Conservation (phyloP, 352 stramenopile genomes). For the Globisporangium iwayamae region DNA sequence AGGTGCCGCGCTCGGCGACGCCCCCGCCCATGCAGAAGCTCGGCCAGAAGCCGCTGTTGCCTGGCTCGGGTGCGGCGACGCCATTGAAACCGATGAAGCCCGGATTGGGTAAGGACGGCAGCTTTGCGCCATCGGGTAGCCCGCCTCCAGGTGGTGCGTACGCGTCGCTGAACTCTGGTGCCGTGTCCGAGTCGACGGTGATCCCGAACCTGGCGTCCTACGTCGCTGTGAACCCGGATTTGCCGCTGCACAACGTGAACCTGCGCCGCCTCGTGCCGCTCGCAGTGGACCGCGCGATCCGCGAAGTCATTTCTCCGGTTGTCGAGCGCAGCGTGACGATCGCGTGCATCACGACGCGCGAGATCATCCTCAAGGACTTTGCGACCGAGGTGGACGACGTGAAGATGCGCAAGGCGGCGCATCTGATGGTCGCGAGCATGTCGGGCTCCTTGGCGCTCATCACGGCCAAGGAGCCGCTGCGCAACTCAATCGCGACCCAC, state of each 20-base stretch:
- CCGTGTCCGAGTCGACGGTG: slow-evolving; percentile 90
- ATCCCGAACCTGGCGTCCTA: slow-evolving; percentile 98
- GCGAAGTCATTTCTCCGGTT: slow-evolving; percentile 98
- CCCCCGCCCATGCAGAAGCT: slow-evolving; percentile 45
- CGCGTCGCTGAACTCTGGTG: slow-evolving; percentile 25
- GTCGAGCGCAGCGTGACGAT: slow-evolving; percentile 99
- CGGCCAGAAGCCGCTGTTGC: slow-evolving; percentile 23
- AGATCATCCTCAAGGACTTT: slow-evolving; percentile 99
- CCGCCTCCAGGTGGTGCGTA: slow-evolving; percentile 34
- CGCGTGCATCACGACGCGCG: slow-evolving; percentile 96
- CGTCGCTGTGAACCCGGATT: slow-evolving; percentile 95
- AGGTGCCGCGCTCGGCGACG: slow-evolving; percentile 51
- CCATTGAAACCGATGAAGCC: slow-evolving; percentile 53
- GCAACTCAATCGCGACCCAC: slow-evolving; percentile 97
- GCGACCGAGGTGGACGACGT: slow-evolving; percentile 93
- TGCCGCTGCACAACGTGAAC: slow-evolving; percentile 93
- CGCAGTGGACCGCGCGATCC: slow-evolving; percentile 97
- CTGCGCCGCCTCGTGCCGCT: slow-evolving; percentile 95
- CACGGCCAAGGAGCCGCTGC: slow-evolving; percentile 96
- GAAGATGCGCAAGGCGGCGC: slow-evolving; percentile 97
- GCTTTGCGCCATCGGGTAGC: slow-evolving; percentile 52
- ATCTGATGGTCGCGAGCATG: slow-evolving; percentile 98
- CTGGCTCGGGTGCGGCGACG: slow-evolving; percentile 28
- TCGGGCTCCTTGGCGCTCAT: slow-evolving; percentile 97
- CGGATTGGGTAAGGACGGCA: slow-evolving; percentile 35